These are phyloP conservation scores for Lipomyces sp. DNA, from an alignment of 805 yeast species.

Conservation along the genomic window DNA sequence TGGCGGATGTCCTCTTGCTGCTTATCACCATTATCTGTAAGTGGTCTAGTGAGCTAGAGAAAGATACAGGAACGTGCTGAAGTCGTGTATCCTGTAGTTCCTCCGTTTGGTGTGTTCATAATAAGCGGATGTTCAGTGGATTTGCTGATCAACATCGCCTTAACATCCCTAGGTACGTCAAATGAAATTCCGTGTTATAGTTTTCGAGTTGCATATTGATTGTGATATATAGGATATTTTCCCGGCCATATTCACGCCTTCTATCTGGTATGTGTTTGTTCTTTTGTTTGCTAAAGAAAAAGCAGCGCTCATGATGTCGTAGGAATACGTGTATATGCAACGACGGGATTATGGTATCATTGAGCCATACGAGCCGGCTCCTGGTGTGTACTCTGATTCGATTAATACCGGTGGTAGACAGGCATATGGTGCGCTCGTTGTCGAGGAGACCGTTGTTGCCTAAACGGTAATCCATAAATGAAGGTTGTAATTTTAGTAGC, in stretches of 20 bases:
- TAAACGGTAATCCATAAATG: background rate
- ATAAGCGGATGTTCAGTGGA: slow-evolving; percentile 55
- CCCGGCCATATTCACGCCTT: slow-evolving; percentile 54
- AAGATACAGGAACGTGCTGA: background rate
- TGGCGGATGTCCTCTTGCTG: slow-evolving; percentile 9
- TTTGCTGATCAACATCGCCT: slow-evolving; percentile 56
- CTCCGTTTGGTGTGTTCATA: slow-evolving; percentile 36
- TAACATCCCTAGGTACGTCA: slow-evolving; percentile 52
- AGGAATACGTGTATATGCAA: slow-evolving; percentile 32
- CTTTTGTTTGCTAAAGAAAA: background rate
- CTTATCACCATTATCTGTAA: slow-evolving; percentile 11
- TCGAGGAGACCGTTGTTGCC: slow-evolving; percentile 22
- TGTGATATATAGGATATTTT: slow-evolving; percentile 53
- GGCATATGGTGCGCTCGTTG: slow-evolving; percentile 33
- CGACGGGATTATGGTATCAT: slow-evolving; percentile 30
- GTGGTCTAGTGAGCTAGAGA: background rate
- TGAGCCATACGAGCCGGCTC: slow-evolving; percentile 29
- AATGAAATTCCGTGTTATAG: background rate
- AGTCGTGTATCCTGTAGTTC: slow-evolving; percentile 16
- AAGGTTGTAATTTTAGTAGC: background rate
- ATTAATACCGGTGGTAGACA: slow-evolving; percentile 36
- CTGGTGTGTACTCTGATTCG: slow-evolving; percentile 34
- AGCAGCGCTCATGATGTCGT: background rate
- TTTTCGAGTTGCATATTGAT: background rate
- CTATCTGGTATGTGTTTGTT: slow-evolving; percentile 23